Evolutionary conservation across 2,329 filamentous ascomycete species (phyloP), one percentile per base, ranked within the genome.

Genomic region (Alternaria tenuissima): DNA sequence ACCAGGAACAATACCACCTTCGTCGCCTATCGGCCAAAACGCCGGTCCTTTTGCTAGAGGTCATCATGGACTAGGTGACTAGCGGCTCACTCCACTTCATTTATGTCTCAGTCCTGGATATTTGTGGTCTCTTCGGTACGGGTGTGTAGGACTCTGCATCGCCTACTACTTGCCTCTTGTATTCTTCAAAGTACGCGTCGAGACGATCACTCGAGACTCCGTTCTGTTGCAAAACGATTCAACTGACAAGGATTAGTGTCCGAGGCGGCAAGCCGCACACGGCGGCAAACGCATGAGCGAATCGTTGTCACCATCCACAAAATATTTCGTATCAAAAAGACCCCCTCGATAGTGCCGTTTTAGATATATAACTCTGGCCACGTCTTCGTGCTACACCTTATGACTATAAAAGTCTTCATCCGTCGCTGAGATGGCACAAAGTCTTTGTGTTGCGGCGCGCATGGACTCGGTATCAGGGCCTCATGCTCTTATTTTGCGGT

Each of bases 61-160:
- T 16, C 2, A 14, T 16, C 14, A 14, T 34, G 32, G 12, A 34
- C 1, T 0, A 14, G 12, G 12, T 0, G 32, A 12, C 14, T 0
- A 34, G 4, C 32, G 1, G 12, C 32, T 34, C 32, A 5, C 1
- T 34, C 7, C 32, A 34, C 0, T 12, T 34, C 32, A 34, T 6
- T 4, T 16, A 14, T 34, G 0, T 34, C 1, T 14, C 32, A 14
- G 32, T 16, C 12, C 0, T 34, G 32, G 1, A 0, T 16, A 16
- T 34, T 16, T 5, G 12, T 5, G 0, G 32, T 34, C 32, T 34
- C 12, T 4, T 2, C 5, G 14, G 12, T 34, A 34, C 32, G 32
- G 12, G 14, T 16, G 32, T 14, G 5, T 34, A 34, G 14, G 32
- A 5, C 0, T 7, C 12, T 34, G 5, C 6, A 0, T 26, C 7